Conservation (phyloP, 2,329 filamentous ascomycete genomes). For the Monosporascus sp. region DNA sequence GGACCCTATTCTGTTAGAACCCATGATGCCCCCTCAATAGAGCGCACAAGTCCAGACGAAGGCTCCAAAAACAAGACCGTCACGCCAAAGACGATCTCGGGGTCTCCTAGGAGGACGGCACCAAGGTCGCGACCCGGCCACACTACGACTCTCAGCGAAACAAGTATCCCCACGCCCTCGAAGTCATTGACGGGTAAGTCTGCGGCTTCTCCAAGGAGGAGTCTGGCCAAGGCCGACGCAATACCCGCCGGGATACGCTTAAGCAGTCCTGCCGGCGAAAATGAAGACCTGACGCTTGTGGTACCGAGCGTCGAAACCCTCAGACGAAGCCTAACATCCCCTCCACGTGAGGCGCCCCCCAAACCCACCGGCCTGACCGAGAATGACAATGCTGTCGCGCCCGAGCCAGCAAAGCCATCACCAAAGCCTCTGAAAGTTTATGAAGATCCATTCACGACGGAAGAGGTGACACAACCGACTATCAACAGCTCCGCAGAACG, state of each 20-base stretch:
- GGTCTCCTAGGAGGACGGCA: conserved; percentile 47
- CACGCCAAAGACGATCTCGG: conserved; percentile 45
- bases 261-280: conserved; percentile 40
- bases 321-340: conserved; percentile 18
- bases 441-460: conserved; percentile 54
- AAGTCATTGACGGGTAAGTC: conserved; percentile 26
- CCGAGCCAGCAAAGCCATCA: conserved; percentile 17
- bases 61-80: conserved; percentile 38
- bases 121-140: conserved; percentile 43
- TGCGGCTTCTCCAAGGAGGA: conserved; percentile 35
- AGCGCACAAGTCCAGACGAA: conserved; percentile 42
- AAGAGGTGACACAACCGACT: conserved; percentile 39
- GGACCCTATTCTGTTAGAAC: conserved; percentile 59
- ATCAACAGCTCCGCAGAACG: conserved; percentile 28
- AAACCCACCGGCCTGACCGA: conserved; percentile 29
- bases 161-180: conserved; percentile 41
- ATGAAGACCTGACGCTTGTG: conserved; percentile 50
- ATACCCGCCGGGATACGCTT: conserved; percentile 10
- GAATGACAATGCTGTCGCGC: conserved; percentile 5
- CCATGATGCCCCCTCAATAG: conserved; percentile 36
- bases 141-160: conserved; percentile 44
- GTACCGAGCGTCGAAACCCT: conserved; percentile 40
- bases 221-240: conserved; percentile 33
- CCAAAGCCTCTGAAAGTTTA: conserved; percentile 49
- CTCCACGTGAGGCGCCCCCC: conserved; percentile 17